Base-by-base conservation (phyloP, 306 rosid species). In the Arachis hypogaea region DNA sequence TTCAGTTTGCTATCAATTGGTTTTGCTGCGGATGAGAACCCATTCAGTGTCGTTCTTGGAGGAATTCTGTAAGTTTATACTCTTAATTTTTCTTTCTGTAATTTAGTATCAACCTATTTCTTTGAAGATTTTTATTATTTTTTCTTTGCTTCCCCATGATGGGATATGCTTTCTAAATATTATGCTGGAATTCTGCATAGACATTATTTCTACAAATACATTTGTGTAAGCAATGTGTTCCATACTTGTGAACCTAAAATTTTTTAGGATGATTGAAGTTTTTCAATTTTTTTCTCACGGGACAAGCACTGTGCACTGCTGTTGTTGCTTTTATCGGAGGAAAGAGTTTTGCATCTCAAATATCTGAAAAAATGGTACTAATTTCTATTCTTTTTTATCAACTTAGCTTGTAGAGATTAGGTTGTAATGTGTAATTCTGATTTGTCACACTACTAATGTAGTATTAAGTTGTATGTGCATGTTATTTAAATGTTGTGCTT, bases 1-100 rank as follows among this genome's bases (percentile, higher is more conserved):
- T 84, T 78, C 89, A 93, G 98, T 77, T 93, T 38, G 97, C 98
- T 18, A 93, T 14, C 97, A 50, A 89, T 91, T 69, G 97, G 97
- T 66, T 86, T 93, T 80, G 98, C 98, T 65, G 98, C 98, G 55
- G 97, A 91, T 73, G 97, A 91, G 78, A 87, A 89, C 69, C 97
- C 98, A 45, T 51, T 89, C 64, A 97, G 98, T 41, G 97, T 93
- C 11, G 97, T 93, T 72, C 90, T 93, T 70, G 98, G 98, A 63
- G 98, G 98, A 74, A 93, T 93, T 77, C 41, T 91, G 98, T 93
- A 86, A 82, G 91, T 80, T 71, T 44, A 69, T 62, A 57, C 73
- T 68, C 18, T 38, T 59, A 18, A 50, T 16, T 52, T 14, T 18
- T 69, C 67, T 65, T 46, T 66, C 66, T 71, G 12, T 33, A 33